Conservation (phyloP, 2,329 filamentous ascomycete species). For the Fusarium sp. region DNA sequence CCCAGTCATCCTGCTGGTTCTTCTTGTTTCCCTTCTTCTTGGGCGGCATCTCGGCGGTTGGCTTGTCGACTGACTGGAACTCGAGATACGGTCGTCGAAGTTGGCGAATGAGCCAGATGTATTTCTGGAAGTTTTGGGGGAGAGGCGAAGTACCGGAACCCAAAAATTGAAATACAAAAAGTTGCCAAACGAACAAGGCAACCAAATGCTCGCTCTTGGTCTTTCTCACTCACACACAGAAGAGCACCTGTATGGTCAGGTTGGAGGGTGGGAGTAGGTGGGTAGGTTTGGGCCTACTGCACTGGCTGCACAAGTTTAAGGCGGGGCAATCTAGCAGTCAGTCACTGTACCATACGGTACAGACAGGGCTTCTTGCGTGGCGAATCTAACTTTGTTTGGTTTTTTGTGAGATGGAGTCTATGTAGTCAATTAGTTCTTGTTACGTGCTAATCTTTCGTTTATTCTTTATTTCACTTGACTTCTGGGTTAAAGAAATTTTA, state of each 20-base stretch:
- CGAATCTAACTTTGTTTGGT: slow-evolving; percentile 42
- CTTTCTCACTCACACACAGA: slow-evolving; percentile 21
- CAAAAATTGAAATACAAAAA: slow-evolving; percentile 27
- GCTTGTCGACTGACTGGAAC: slow-evolving; percentile 30
- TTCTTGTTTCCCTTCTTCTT: slow-evolving; percentile 94
- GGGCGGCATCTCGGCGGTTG: slow-evolving; percentile 76
- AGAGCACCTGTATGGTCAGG: slow-evolving; percentile 32
- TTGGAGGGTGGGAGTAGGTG: slow-evolving; percentile 29
- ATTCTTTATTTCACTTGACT: neutral
- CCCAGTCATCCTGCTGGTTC: slow-evolving; percentile 90
- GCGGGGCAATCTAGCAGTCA: slow-evolving; percentile 37
- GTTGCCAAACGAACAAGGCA: slow-evolving; percentile 34
- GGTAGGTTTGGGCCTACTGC: slow-evolving; percentile 29
- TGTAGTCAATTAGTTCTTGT: slow-evolving; percentile 28
- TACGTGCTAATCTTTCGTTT: neutral
- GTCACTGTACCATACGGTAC: slow-evolving; percentile 23
- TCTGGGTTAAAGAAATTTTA: too few species aligned
- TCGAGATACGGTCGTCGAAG: slow-evolving; percentile 41
- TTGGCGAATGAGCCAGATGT: slow-evolving; percentile 35
- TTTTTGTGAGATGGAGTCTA: slow-evolving; percentile 18
- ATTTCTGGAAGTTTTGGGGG: slow-evolving; percentile 31
- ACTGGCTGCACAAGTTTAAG: slow-evolving; percentile 19
- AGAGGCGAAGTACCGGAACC: slow-evolving; percentile 17
- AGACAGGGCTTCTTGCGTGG: slow-evolving; percentile 38
- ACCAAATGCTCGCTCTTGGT: slow-evolving; percentile 19